A percentile compares a stretch with the other conserved stretches of the same genome.
Evolutionary conservation across 2,329 filamentous ascomycete genomes (phyloP).

Genomic region (Colletotrichum tofieldiae): DNA sequence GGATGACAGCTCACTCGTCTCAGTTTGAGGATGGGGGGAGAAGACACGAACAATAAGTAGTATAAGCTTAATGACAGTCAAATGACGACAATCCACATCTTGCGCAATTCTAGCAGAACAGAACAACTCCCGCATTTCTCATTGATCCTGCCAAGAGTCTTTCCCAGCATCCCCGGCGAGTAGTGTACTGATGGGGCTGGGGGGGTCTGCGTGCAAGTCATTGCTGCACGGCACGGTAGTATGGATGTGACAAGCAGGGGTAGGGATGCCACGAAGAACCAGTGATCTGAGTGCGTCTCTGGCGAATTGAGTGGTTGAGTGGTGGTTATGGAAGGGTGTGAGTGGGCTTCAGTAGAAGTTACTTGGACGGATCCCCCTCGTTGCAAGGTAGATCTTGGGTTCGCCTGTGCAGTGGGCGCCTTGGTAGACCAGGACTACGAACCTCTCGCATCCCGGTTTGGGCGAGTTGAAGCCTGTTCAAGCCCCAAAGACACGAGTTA

Average conservation of each 20-base stretch:
- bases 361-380: slow-evolving; percentile 32
- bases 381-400: slow-evolving; percentile 36
- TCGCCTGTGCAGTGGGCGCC: neutral
- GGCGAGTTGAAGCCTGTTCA: slow-evolving; percentile 4
- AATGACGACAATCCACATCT: slow-evolving; percentile 24
- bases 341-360: slow-evolving; percentile 25
- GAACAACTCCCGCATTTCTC: neutral
- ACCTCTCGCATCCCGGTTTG: neutral
- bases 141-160: neutral
- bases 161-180: neutral
- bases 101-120: neutral
- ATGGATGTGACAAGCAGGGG: slow-evolving; percentile 31
- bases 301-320: neutral
- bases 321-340: slow-evolving; percentile 11
- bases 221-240: neutral
- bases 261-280: slow-evolving; percentile 16
- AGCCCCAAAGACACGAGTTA: slow-evolving; percentile 22
- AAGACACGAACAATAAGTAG: slow-evolving; percentile 21
- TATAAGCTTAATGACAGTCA: slow-evolving; percentile 1
- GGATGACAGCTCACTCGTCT: neutral
- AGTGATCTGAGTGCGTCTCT: slow-evolving; percentile 19
- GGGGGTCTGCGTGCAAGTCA: slow-evolving; percentile 32
- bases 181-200: slow-evolving; percentile 24
- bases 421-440: slow-evolving; percentile 11
- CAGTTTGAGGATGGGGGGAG: neutral